Percentiles rank a stretch among this genome's conserved stretches.
Conservation (phyloP, 75 land plant species). For the Cupressus sempervirens region DNA sequence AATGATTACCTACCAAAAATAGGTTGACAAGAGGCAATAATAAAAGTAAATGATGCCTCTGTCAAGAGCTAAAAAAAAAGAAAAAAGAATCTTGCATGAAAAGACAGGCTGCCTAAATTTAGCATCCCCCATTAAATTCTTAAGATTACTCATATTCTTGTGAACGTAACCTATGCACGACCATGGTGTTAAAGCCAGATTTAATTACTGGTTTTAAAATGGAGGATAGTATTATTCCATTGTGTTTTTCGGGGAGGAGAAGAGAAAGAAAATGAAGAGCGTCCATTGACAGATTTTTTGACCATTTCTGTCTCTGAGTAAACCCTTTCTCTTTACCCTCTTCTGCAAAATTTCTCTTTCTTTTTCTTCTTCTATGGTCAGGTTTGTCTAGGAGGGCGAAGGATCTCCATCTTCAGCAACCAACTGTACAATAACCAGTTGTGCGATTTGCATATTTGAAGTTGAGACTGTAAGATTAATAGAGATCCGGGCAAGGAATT, state of each 20-base stretch:
- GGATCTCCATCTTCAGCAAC: background rate
- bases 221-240: background rate
- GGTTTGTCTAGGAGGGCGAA: background rate
- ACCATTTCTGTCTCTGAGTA: background rate
- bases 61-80: too few relatives aligned
- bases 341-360: background rate
- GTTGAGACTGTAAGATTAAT: background rate
- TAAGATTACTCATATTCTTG: too few relatives aligned
- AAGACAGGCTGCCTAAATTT: too few relatives aligned
- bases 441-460: background rate
- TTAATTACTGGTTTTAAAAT: too few relatives aligned
- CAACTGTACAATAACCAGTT: background rate
- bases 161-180: too few relatives aligned
- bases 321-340: background rate
- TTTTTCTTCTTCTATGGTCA: background rate
- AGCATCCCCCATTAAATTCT: too few relatives aligned
- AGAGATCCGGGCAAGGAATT: background rate
- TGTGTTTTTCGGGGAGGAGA: background rate
- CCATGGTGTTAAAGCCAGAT: too few relatives aligned
- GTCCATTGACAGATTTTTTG: background rate
- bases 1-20: too few relatives aligned
- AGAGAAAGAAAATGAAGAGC: background rate
- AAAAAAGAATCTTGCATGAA: too few relatives aligned
- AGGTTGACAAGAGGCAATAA: too few relatives aligned
- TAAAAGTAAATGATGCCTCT: too few relatives aligned